phyloP scores from a whole-genome alignment of 371 early-diverging fungal genomes.

The Capillidium heterosporum region DNA sequence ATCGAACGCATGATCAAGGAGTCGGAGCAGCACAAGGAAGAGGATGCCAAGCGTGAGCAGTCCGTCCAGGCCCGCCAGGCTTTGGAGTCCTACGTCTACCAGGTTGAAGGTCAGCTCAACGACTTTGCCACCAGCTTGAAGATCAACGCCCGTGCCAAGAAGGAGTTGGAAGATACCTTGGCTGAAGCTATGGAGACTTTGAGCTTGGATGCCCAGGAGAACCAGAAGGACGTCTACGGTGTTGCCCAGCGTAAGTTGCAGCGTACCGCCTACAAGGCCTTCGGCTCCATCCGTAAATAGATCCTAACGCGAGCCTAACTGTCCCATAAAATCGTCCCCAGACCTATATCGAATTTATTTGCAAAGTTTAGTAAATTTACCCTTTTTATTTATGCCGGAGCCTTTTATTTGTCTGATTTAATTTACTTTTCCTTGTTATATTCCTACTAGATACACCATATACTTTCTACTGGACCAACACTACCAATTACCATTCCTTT shows the following conservation, averaged over 20 bases:
- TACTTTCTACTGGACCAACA: too few species aligned
- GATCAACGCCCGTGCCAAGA: slow-evolving; percentile 63
- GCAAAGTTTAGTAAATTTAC: too few species aligned
- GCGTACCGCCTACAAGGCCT: slow-evolving; percentile 58
- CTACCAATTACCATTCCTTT: too few species aligned
- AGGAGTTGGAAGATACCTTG: slow-evolving; percentile 68
- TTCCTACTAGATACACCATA: too few species aligned
- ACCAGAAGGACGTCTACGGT: slow-evolving; percentile 69
- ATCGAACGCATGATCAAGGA: slow-evolving; percentile 81
- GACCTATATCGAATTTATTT: too few species aligned
- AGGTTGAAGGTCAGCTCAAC: slow-evolving; percentile 28
- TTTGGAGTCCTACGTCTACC: slow-evolving; percentile 75
- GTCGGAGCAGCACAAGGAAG: slow-evolving; percentile 71
- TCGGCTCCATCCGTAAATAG: slow-evolving; percentile 31
- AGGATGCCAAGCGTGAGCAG: slow-evolving; percentile 63
- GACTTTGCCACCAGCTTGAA: slow-evolving; percentile 65
- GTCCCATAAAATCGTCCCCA: too few species aligned
- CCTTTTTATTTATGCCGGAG: too few species aligned
- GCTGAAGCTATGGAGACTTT: slow-evolving; percentile 45
- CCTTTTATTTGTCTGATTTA: too few species aligned
- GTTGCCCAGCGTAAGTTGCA: slow-evolving; percentile 85
- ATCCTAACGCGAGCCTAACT: too few species aligned
- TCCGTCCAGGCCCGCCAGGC: slow-evolving; percentile 70
- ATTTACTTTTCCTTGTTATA: too few species aligned
- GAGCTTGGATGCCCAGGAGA: slow-evolving; percentile 41